Conservation (phyloP, 2,329 filamentous ascomycete species). For the Dendryphion nanum region DNA sequence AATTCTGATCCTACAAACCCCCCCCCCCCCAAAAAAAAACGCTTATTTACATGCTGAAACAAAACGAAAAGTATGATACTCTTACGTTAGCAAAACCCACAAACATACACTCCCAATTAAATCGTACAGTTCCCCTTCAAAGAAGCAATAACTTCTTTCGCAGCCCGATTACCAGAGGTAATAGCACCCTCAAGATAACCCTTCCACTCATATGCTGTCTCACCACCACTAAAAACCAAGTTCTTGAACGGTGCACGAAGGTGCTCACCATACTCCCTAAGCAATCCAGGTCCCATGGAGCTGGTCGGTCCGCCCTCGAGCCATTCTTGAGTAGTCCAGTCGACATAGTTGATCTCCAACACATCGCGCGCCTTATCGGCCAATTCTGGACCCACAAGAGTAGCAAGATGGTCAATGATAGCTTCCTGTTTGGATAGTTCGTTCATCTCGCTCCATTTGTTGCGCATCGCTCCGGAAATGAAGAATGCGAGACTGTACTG, state of each 20-base stretch:
- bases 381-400: constrained; percentile 5
- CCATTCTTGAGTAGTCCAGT: constrained; percentile 6
- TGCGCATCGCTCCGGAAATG: constrained; percentile 25
- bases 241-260: constrained; percentile 23
- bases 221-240: constrained; percentile 54
- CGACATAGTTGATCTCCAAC: constrained; percentile 6
- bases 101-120: too few species aligned
- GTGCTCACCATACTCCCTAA: constrained; percentile 2
- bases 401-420: constrained; percentile 14
- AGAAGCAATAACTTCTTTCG: constrained; percentile 45
- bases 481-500: constrained; percentile 43
- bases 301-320: constrained; percentile 3
- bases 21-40: too few species aligned
- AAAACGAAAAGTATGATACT: too few species aligned
- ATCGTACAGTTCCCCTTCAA: too few species aligned
- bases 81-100: too few species aligned
- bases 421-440: constrained; percentile 29
- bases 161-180: constrained; percentile 47
- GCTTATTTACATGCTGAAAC: too few species aligned
- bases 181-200: constrained; percentile 59
- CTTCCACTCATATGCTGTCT: constrained; percentile 52
- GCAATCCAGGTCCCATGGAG: constrained; percentile 4
- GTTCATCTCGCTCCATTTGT: background rate
- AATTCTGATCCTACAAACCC: too few species aligned
- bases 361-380: constrained; percentile 5